These are phyloP conservation scores for Penicillium coffeae DNA, from an alignment of 495 filamentous ascomycete genomes.

Conservation along the genomic window DNA sequence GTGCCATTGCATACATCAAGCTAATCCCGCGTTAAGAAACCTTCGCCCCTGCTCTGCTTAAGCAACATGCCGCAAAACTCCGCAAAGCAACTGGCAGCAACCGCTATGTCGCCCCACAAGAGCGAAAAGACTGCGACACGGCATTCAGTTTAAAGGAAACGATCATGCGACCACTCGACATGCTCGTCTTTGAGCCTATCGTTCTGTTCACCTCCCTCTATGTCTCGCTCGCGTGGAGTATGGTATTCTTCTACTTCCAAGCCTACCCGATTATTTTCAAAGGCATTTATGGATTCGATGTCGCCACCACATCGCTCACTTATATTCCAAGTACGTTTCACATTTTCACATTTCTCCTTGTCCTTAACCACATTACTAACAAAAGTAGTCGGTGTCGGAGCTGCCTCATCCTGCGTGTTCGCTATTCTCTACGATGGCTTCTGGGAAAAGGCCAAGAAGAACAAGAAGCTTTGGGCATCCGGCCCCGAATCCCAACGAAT, in stretches of 20 bases:
- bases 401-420: slow-evolving; percentile 32
- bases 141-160: slow-evolving; percentile 41
- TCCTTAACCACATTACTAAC: not conserved
- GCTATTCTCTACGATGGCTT: slow-evolving; percentile 53
- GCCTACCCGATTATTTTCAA: slow-evolving; percentile 63
- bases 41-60: slow-evolving; percentile 68
- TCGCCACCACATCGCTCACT: slow-evolving; percentile 37
- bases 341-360: too few relatives aligned
- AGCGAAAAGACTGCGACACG: slow-evolving; percentile 35
- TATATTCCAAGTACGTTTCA: slow-evolving; percentile 36
- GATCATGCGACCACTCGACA: slow-evolving; percentile 46
- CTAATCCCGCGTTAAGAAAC: slow-evolving; percentile 45
- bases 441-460: slow-evolving; percentile 39
- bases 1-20: not conserved
- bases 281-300: slow-evolving; percentile 31
- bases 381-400: slow-evolving; percentile 34
- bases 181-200: slow-evolving; percentile 55
- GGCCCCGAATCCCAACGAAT: slow-evolving; percentile 61
- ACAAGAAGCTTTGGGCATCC: slow-evolving; percentile 36
- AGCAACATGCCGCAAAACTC: slow-evolving; percentile 57
- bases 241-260: slow-evolving; percentile 70
- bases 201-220: slow-evolving; percentile 66
- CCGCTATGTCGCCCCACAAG: slow-evolving; percentile 33
- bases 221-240: slow-evolving; percentile 64
- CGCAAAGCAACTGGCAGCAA: slow-evolving; percentile 53